A percentile compares a stretch with the other conserved stretches of the same genome.
These are phyloP conservation scores for Komagataella pastoris DNA, from an alignment of 805 yeast species.

Conservation along the genomic window DNA sequence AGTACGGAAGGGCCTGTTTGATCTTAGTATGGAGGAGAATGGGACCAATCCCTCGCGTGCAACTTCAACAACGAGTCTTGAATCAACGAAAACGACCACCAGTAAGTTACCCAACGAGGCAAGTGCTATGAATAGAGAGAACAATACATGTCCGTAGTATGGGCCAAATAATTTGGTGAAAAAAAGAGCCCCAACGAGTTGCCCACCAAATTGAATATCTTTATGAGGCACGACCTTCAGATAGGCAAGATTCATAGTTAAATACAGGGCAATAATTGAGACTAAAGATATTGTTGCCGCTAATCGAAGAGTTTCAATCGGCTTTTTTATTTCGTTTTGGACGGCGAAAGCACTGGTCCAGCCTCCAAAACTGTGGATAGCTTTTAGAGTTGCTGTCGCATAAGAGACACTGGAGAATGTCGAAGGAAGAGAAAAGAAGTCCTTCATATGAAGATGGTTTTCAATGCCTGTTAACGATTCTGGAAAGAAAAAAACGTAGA, in stretches of 20 bases:
- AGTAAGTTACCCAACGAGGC: conserved; percentile 36
- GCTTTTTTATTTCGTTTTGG: conserved; percentile 32
- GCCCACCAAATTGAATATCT: conserved; percentile 25
- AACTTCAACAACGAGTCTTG: conserved; percentile 32
- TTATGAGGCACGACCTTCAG: conserved; percentile 27
- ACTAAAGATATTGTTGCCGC: conserved; percentile 31
- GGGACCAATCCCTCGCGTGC: conserved; percentile 36
- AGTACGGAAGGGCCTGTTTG: conserved; percentile 32
- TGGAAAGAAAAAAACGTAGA: conserved; percentile 26
- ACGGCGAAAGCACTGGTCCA: conserved; percentile 37
- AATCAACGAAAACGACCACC: conserved; percentile 32
- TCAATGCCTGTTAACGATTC: conserved; percentile 8
- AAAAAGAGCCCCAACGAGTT: conserved; percentile 29
- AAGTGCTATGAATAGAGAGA: conserved; percentile 29
- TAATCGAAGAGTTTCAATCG: conserved; percentile 26
- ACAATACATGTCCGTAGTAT: conserved; percentile 23
- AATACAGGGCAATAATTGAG: conserved; percentile 22
- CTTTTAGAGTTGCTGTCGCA: conserved; percentile 30
- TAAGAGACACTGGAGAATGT: conserved; percentile 19
- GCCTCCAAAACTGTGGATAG: conserved; percentile 31
- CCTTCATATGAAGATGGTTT: conserved; percentile 7
- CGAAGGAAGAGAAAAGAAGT: conserved; percentile 5
- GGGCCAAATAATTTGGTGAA: conserved; percentile 31
- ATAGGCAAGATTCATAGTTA: conserved; percentile 30
- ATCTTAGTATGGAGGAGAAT: conserved; percentile 25